Evolutionary conservation across 331 rosid species (phyloP), one percentile per base, ranked within the genome.

Genomic region (Acacia concinna): DNA sequence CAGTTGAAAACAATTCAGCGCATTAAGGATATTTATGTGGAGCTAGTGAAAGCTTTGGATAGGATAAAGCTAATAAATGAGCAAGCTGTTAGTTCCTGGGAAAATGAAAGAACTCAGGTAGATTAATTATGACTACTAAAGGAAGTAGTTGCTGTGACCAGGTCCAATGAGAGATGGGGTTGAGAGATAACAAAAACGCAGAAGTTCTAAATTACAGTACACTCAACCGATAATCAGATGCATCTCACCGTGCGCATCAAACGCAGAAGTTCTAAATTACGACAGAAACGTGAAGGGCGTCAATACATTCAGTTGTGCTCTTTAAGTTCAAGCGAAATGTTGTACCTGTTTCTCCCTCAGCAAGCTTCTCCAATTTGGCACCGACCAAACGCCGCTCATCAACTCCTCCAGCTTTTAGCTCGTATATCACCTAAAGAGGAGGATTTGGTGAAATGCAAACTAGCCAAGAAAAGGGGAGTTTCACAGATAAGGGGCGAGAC

Each of bases 351-450:
- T 96, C 99, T 18, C 99, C 99, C 85, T 96, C 98, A 18, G 99
- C 99, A 6, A 96, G 97, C 83, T 93, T 96, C 93, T 96, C 99
- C 89, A 96, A 74, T 84, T 96, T 96, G 52, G 93, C 99, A 17
- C 99, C 99, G 47, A 96, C 99, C 80, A 96, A 85, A 47, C 99
- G 98, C 77, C 99, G 83, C 82, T 96, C 94, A 38, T 96, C 99
- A 27, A 96, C 94, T 23, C 99, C 98, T 12, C 99, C 99, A 34
- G 99, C 97, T 88, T 96, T 96, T 76, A 96, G 91, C 88, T 96
- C 99, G 76, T 96, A 96, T 68, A 96, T 92, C 56, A 96, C 95
- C 99, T 92, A 40, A 52, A 23, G 63, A 56, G 15, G 31, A 23
- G 32, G 30, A 9, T 56, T 9, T 56, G 23, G 37, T 25, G 23